Evolutionary conservation across 2,329 filamentous ascomycete species (phyloP).

Genomic region (Biscogniauxia mediterranea): DNA sequence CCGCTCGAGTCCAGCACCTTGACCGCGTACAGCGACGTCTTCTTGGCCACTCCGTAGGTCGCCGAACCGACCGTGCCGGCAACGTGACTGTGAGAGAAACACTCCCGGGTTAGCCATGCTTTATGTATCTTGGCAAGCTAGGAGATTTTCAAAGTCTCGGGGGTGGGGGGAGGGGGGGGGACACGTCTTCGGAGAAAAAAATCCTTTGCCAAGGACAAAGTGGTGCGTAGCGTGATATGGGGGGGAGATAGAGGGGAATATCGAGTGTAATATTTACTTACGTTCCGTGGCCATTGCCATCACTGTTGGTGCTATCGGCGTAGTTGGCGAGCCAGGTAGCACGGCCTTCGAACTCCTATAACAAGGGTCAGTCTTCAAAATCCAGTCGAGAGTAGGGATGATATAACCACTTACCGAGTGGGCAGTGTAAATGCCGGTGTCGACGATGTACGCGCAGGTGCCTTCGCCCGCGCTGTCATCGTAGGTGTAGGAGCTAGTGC

Average conservation of each 20-base stretch:
- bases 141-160: background rate
- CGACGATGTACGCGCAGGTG: constrained; percentile 52
- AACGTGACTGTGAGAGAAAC: constrained; percentile 8
- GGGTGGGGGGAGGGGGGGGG: too few species aligned
- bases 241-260: background rate
- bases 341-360: constrained; percentile 42
- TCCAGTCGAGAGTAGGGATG: background rate
- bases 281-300: constrained; percentile 45
- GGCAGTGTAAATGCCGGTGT: constrained; percentile 49
- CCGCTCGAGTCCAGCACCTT: constrained; percentile 42
- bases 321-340: constrained; percentile 35
- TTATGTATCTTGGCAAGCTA: background rate
- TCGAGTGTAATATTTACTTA: constrained; percentile 2
- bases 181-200: too few species aligned
- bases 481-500: constrained; percentile 39
- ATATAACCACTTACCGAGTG: constrained; percentile 35
- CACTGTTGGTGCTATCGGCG: constrained; percentile 33
- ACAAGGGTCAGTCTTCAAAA: constrained; percentile 11
- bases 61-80: constrained; percentile 32
- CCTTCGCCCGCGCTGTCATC: constrained; percentile 40
- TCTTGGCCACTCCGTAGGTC: constrained; percentile 47
- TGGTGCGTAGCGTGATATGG: too few species aligned
- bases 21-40: constrained; percentile 40
- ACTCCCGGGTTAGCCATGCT: background rate
- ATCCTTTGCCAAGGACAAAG: too few species aligned